Percentiles rank a stretch among this genome's conserved stretches.
phyloP scores from a whole-genome alignment of 495 filamentous ascomycete species.

The Tuber magnatum region DNA sequence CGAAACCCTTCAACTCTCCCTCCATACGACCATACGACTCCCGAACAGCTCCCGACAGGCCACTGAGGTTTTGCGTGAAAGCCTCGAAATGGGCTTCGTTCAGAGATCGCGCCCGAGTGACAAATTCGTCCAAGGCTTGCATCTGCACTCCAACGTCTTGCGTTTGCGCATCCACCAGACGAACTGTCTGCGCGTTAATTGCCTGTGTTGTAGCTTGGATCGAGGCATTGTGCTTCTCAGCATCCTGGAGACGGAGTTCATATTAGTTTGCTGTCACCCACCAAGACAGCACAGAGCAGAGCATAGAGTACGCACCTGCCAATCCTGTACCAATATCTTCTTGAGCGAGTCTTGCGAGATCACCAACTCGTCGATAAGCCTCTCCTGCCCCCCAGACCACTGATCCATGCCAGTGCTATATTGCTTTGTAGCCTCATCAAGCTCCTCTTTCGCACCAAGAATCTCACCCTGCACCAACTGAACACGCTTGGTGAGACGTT shows the following conservation, averaged over 20 bases:
- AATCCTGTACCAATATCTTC: slow-evolving; percentile 76
- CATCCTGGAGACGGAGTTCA: slow-evolving; percentile 49
- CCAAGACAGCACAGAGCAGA: neutral
- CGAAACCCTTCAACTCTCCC: slow-evolving; percentile 56
- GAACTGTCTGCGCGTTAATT: slow-evolving; percentile 84
- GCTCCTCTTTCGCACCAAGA: slow-evolving; percentile 51
- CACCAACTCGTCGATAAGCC: slow-evolving; percentile 61
- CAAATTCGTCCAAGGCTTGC: slow-evolving; percentile 80
- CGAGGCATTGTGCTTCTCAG: slow-evolving; percentile 68
- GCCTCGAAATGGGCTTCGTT: slow-evolving; percentile 59
- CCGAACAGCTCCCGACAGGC: slow-evolving; percentile 53
- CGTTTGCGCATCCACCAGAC: slow-evolving; percentile 84
- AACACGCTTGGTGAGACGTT: slow-evolving; percentile 59
- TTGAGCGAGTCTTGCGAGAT: slow-evolving; percentile 70
- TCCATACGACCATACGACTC: slow-evolving; percentile 63
- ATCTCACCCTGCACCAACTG: slow-evolving; percentile 57
- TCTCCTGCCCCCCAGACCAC: slow-evolving; percentile 64
- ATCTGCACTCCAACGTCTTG: slow-evolving; percentile 78
- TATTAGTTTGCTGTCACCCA: slow-evolving; percentile 27
- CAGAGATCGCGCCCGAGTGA: slow-evolving; percentile 71
- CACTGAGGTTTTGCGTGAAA: slow-evolving; percentile 54
- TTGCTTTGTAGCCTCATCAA: slow-evolving; percentile 57
- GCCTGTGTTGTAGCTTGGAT: slow-evolving; percentile 76
- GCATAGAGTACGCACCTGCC: slow-evolving; percentile 55
- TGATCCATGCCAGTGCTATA: slow-evolving; percentile 66